phyloP scores from a whole-genome alignment of 495 filamentous ascomycete species.

The Hypoxylon fuscum region DNA sequence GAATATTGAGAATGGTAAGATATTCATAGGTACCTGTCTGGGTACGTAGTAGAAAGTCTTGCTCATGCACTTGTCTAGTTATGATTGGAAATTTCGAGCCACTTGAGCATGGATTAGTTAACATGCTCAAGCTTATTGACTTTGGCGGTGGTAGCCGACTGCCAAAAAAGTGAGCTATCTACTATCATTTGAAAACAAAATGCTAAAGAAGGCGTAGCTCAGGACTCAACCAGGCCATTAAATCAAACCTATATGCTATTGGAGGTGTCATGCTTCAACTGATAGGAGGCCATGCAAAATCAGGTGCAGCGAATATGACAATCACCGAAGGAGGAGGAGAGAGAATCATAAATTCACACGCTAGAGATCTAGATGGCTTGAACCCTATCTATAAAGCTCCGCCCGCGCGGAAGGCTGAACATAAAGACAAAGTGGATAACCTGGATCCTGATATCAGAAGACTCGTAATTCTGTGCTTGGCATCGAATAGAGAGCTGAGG shows the following conservation, averaged over 20 bases:
- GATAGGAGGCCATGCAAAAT: conserved; percentile 16
- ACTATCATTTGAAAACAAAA: no score
- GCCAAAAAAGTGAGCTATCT: conserved; percentile 1
- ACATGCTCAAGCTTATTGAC: conserved; percentile 33
- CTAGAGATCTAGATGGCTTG: conserved; percentile 31
- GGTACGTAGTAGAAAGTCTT: not conserved
- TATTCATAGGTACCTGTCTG: not conserved
- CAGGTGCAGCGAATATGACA: conserved; percentile 17
- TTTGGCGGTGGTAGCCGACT: conserved; percentile 25
- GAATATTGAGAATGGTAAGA: conserved; percentile 31
- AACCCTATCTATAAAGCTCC: conserved; percentile 10
- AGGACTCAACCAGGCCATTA: not conserved
- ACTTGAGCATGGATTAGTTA: conserved; percentile 14
- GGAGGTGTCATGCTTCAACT: conserved; percentile 24
- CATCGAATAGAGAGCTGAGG: conserved; percentile 2
- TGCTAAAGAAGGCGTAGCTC: conserved; percentile 6
- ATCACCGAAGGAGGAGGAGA: conserved; percentile 6
- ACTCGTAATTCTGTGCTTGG: conserved; percentile 23
- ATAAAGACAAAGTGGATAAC: conserved; percentile 16
- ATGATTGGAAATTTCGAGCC: conserved; percentile 32
- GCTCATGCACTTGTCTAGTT: conserved; percentile 12
- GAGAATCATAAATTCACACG: conserved; percentile 17
- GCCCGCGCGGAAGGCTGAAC: not conserved
- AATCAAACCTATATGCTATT: conserved; percentile 17
- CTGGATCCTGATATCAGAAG: conserved; percentile 35